A percentile compares a stretch with the other conserved stretches of the same genome.
Evolutionary conservation across 257 asterid genomes (phyloP).

Genomic region (Solanum peruvianum): DNA sequence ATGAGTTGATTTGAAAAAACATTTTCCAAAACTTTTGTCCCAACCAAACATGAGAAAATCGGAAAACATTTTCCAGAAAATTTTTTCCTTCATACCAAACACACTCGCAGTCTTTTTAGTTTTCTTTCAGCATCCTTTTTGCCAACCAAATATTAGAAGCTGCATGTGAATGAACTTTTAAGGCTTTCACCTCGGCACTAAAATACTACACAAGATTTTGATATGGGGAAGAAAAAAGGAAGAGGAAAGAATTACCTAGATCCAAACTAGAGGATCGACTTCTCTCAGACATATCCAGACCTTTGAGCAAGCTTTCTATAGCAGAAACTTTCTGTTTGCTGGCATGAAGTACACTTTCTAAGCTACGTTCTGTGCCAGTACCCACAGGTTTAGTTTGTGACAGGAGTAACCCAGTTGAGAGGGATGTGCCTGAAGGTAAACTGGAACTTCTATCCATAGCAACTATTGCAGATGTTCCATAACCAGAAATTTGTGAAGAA

Average conservation of each 20-base stretch:
- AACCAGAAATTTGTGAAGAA: slow-evolving; percentile 68
- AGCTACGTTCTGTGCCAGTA: slow-evolving; percentile 75
- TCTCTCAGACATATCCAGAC: slow-evolving; percentile 71
- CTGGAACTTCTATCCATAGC: slow-evolving; percentile 90
- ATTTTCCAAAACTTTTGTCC: too few species aligned
- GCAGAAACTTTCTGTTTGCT: slow-evolving; percentile 98
- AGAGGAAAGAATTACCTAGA: slow-evolving; percentile 61
- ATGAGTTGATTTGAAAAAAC: too few species aligned
- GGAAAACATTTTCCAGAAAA: too few species aligned
- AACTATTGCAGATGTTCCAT: slow-evolving; percentile 95
- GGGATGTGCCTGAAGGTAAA: slow-evolving; percentile 56
- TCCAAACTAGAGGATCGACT: slow-evolving; percentile 92
- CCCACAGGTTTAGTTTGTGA: slow-evolving; percentile 67
- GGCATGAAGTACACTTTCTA: slow-evolving; percentile 91
- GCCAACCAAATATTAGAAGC: background rate
- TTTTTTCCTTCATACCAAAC: too few species aligned
- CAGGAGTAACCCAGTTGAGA: slow-evolving; percentile 56
- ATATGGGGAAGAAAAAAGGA: slow-evolving; percentile 8
- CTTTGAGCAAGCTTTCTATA: slow-evolving; percentile 95
- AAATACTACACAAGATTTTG: background rate
- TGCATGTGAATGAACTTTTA: background rate
- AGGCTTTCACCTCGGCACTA: background rate
- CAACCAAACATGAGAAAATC: too few species aligned
- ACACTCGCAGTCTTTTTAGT: background rate
- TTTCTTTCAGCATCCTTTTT: background rate